A percentile compares a stretch with the other conserved stretches of the same genome.
These are phyloP conservation scores for Scutellaria baicalensis DNA, from an alignment of 257 asterid species.

Conservation along the genomic window DNA sequence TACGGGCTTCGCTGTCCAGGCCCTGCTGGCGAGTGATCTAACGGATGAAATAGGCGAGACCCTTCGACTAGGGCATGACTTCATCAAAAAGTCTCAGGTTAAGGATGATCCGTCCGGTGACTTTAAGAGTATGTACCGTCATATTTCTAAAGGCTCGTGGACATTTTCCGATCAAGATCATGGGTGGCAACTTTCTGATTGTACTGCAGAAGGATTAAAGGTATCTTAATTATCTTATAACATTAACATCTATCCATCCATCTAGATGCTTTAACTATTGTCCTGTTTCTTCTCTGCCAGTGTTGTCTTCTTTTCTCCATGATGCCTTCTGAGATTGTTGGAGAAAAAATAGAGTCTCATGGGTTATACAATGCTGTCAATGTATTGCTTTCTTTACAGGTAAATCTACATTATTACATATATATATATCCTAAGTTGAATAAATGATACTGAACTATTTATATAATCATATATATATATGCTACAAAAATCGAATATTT, in stretches of 20 bases:
- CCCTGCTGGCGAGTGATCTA: constrained; percentile 58
- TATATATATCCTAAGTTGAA: too few species aligned
- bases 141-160: constrained; percentile 89
- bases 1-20: constrained; percentile 75
- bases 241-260: too few species aligned
- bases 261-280: too few species aligned
- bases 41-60: constrained; percentile 60
- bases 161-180: constrained; percentile 96
- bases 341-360: constrained; percentile 54
- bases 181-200: constrained; percentile 98
- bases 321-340: constrained; percentile 75
- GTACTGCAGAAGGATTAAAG: constrained; percentile 94
- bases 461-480: too few species aligned
- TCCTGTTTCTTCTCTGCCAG: too few species aligned
- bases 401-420: constrained; percentile 7
- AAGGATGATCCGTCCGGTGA: constrained; percentile 78
- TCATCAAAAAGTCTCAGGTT: constrained; percentile 74
- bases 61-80: constrained; percentile 62
- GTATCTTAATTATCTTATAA: too few species aligned
- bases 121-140: constrained; percentile 71
- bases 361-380: constrained; percentile 68
- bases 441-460: constrained; percentile 37
- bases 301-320: constrained; percentile 73
- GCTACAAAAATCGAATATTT: not conserved
- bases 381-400: constrained; percentile 65